Evolutionary conservation across 306 rosid species (phyloP), one percentile per base, ranked within the genome.

Genomic region (Castanopsis chinensis): DNA sequence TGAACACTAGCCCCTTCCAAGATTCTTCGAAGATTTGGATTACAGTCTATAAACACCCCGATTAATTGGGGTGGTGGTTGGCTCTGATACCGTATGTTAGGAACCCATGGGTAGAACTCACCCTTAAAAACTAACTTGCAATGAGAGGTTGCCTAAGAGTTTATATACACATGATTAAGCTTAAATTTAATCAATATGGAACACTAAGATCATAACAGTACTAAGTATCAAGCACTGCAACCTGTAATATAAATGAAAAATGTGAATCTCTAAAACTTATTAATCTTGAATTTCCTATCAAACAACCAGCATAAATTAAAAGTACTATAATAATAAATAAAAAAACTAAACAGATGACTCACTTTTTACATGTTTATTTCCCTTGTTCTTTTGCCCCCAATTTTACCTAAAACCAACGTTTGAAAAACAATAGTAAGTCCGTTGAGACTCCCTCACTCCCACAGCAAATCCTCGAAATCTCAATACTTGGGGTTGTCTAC

Each of bases 181-280:
- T 35, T 35, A 35, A 35, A 35, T 7, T 1, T 35, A 33, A 33
- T 33, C 6, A 33, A 5, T 35, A 35, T 35, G 41, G 8, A 2
- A 35, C 41, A 35, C 2, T 5, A 35, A 2, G 41, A 35, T 35
- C 2, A 35, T 35, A 35, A 87, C 59, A 54, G 89, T 63, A 75
- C 78, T 76, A 72, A 28, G 83, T 74, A 88, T 90, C 93, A 84
- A 94, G 80, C 93, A 92, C 58, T 56, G 97, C 93, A 54, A 94
- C 97, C 97, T 94, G 94, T 78, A 75, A 82, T 87, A 72, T 23
- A 75, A 69, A 81, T 78, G 33, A 76, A 86, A 68, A 79, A 72
- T 35, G 71, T 69, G 79, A 84, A 69, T 60, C 64, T 43, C 11
- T n/a, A 32, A 69, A 63, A 58, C 53, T 72, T 28, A 53, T 86